phyloP scores from a whole-genome alignment of 73 alveolate genomes.

The Tetrahymena borealis region DNA sequence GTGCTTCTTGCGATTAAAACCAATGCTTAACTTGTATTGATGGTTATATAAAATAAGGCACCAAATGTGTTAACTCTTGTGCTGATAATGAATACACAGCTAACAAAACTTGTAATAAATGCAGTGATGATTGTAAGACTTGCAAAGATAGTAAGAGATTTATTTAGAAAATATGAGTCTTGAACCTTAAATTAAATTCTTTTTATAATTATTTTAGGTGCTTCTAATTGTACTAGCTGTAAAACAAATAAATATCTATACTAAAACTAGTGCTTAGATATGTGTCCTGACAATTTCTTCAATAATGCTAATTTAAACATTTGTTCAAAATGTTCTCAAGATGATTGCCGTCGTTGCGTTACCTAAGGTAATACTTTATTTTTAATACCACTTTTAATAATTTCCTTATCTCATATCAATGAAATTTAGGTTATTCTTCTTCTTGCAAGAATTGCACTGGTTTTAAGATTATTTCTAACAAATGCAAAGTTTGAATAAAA shows the following conservation, averaged over 20 bases:
- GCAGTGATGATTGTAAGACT: background rate
- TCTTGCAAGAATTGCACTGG: constrained; percentile 1
- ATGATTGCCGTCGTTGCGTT: background rate
- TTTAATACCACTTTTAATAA: background rate
- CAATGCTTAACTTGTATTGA: background rate
- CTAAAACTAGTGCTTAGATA: background rate
- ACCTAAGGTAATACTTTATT: background rate
- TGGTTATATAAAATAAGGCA: background rate
- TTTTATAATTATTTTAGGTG: background rate
- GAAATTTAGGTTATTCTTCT: background rate
- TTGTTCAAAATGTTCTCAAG: background rate
- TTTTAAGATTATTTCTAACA: background rate
- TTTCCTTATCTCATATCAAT: background rate
- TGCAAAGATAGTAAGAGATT: background rate
- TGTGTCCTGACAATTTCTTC: background rate
- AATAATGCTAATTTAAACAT: background rate
- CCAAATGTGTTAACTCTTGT: background rate
- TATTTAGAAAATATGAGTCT: background rate
- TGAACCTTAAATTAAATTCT: background rate
- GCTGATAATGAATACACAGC: background rate
- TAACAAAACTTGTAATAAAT: background rate
- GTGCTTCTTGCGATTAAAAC: background rate
- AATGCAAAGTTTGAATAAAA: too few relatives aligned
- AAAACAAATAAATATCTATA: background rate
- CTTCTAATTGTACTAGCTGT: background rate